phyloP scores from a whole-genome alignment of 106 monocot genomes.

The Xerophyta viscosa region DNA sequence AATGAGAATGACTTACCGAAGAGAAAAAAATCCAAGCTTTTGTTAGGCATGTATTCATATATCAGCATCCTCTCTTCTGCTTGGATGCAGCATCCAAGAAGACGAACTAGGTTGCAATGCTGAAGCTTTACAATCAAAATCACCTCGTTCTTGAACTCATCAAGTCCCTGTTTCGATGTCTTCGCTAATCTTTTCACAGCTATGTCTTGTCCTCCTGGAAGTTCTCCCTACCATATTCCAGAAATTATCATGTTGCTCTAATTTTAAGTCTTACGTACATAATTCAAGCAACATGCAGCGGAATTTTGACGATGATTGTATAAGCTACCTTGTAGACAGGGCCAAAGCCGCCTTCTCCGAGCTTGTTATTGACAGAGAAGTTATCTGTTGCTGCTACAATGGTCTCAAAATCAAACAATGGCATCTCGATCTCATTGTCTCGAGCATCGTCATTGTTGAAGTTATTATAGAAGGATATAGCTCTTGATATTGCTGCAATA shows the following conservation, averaged over 20 bases:
- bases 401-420: conserved; percentile 1
- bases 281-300: background rate
- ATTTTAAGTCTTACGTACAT: background rate
- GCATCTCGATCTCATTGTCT: conserved; percentile 3
- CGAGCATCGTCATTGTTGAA: background rate
- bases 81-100: conserved; percentile 10
- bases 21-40: conserved; percentile 9
- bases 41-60: conserved; percentile 13
- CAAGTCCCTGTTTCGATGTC: conserved; percentile 3
- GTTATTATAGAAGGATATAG: background rate
- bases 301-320: background rate
- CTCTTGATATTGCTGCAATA: background rate
- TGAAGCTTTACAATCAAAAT: conserved; percentile 10
- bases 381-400: conserved; percentile 5
- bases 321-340: conserved; percentile 4
- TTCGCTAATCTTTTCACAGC: conserved; percentile 9
- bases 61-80: conserved; percentile 9
- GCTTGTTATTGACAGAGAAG: conserved; percentile 6
- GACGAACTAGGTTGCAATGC: conserved; percentile 7
- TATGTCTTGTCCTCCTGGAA: conserved; percentile 10
- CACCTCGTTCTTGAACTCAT: conserved; percentile 15
- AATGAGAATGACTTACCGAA: background rate
- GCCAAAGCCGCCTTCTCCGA: conserved; percentile 13
- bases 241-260: background rate
- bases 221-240: conserved; percentile 2